phyloP scores from a whole-genome alignment of 2,329 filamentous ascomycete genomes.

The Aspergillus sp. region DNA sequence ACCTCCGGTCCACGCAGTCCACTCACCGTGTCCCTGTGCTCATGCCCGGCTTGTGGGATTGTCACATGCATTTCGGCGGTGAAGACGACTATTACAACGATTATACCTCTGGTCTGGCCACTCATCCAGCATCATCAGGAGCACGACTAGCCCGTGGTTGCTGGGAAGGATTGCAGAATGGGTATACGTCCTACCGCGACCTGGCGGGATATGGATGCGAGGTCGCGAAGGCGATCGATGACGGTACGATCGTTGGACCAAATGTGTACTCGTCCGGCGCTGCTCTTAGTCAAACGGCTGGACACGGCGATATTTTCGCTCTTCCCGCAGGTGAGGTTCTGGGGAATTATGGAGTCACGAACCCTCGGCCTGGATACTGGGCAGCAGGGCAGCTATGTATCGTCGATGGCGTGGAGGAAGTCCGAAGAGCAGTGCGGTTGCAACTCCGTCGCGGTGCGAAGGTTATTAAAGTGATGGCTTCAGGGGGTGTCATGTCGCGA shows the following conservation, averaged over 20 bases:
- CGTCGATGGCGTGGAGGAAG: constrained; percentile 2
- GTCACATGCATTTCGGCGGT: constrained; percentile 2
- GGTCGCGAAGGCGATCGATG: neutral
- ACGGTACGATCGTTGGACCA: neutral
- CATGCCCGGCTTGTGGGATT: constrained; percentile 3
- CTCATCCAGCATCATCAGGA: neutral
- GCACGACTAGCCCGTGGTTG: constrained; percentile 1
- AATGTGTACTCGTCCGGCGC: constrained; percentile 1
- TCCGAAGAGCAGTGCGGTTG: neutral
- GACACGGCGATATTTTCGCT: constrained; percentile 3
- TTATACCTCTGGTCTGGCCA: neutral
- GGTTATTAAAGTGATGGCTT: constrained; percentile 2
- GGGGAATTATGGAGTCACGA: neutral
- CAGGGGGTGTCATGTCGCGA: constrained; percentile 6
- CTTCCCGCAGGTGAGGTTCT: constrained; percentile 2
- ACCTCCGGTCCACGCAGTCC: neutral
- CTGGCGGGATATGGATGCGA: constrained; percentile 4
- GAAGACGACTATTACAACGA: constrained; percentile 3
- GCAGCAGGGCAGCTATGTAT: neutral
- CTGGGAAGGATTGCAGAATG: constrained; percentile 5
- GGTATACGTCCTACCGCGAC: constrained; percentile 7
- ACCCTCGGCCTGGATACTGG: constrained; percentile 3
- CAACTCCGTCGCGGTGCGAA: constrained; percentile 3
- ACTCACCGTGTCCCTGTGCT: neutral
- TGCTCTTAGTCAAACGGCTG: neutral